Conservation (phyloP, 1,139 yeast genomes). For the Blastobotrys arbuscula region DNA sequence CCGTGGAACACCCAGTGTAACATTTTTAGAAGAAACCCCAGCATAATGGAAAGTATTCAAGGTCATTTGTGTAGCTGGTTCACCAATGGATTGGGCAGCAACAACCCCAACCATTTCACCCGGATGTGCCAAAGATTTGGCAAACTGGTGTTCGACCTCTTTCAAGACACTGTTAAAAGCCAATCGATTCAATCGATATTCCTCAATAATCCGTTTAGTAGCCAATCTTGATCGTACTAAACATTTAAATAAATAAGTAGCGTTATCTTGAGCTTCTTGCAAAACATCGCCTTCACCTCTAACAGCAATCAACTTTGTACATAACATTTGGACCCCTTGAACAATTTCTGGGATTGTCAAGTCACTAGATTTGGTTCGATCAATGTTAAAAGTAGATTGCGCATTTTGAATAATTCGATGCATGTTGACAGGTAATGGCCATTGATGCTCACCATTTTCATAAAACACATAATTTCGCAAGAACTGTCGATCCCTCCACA, state of each 20-base stretch:
- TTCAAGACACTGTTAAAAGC: slow-evolving; percentile 97
- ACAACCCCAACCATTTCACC: slow-evolving; percentile 99
- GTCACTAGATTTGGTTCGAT: slow-evolving; percentile 85
- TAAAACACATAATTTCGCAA: slow-evolving; percentile 77
- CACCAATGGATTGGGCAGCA: slow-evolving; percentile 99
- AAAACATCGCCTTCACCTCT: slow-evolving; percentile 76
- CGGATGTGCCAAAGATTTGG: slow-evolving; percentile 89
- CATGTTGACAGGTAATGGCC: slow-evolving; percentile 97
- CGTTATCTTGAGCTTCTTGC: slow-evolving; percentile 87
- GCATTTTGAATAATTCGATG: slow-evolving; percentile 97
- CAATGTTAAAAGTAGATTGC: slow-evolving; percentile 93
- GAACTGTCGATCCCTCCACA: slow-evolving; percentile 68
- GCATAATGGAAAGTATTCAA: slow-evolving; percentile 99
- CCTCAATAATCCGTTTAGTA: slow-evolving; percentile 85
- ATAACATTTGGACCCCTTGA: slow-evolving; percentile 61
- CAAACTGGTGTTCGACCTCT: slow-evolving; percentile 89
- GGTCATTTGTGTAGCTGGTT: slow-evolving; percentile 99
- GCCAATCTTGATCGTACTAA: slow-evolving; percentile 89
- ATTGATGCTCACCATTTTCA: slow-evolving; percentile 82
- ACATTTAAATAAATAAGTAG: slow-evolving; percentile 85
- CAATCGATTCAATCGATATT: slow-evolving; percentile 72
- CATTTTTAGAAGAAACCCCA: slow-evolving; percentile 99
- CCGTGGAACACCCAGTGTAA: slow-evolving; percentile 99
- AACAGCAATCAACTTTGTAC: slow-evolving; percentile 63
- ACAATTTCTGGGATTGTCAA: slow-evolving; percentile 79